A percentile compares a stretch with the other conserved stretches of the same genome.
Evolutionary conservation across 176 grass and related monocot species (phyloP).

Genomic region (Otatea glauca): DNA sequence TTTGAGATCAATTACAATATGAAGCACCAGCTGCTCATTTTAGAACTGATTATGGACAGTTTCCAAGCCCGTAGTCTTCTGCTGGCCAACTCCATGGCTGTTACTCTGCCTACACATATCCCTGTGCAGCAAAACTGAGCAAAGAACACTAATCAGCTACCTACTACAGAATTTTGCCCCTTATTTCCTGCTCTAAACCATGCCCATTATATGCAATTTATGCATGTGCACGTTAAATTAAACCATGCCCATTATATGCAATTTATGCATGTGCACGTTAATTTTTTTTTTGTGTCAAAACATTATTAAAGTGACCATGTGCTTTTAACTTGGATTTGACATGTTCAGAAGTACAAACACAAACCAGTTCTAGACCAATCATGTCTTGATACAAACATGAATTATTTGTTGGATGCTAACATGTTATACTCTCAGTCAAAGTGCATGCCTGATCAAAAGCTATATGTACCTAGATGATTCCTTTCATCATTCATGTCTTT

Average conservation of each 20-base stretch:
- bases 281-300: conserved; percentile 6
- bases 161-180: background rate
- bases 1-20: conserved; percentile 2
- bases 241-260: background rate
- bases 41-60: conserved; percentile 21
- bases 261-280: background rate
- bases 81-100: background rate
- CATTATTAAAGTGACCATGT: conserved; percentile 22
- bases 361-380: conserved; percentile 32
- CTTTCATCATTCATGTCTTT: background rate
- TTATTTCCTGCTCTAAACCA: background rate
- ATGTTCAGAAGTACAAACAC: conserved; percentile 25
- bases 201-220: background rate
- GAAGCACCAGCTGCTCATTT: conserved; percentile 5
- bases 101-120: background rate
- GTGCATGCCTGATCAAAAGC: conserved; percentile 10
- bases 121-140: background rate
- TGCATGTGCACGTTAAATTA: background rate
- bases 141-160: background rate
- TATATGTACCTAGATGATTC: conserved; percentile 34
- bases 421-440: background rate
- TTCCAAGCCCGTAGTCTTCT: background rate
- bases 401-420: background rate
- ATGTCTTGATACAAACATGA: background rate
- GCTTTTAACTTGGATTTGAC: conserved; percentile 28